Evolutionary conservation across 495 filamentous ascomycete species (phyloP).

Genomic region (Aspergillus bridgeri): DNA sequence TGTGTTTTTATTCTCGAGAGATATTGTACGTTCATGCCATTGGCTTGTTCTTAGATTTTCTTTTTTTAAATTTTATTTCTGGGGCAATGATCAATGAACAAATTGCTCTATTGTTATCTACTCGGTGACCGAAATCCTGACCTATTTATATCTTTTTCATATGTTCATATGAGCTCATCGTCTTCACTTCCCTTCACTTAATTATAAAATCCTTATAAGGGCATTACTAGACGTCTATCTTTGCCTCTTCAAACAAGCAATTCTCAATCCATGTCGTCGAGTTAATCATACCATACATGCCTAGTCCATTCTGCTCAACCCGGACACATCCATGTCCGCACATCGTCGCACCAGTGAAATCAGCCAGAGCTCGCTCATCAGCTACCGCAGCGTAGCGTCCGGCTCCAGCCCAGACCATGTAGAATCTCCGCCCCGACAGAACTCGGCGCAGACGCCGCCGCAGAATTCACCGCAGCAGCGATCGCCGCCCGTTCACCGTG

Average conservation of each 20-base stretch:
- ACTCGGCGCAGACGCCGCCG: neutral
- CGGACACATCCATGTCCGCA: neutral
- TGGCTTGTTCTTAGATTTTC: too few relatives aligned
- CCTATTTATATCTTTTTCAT: neutral
- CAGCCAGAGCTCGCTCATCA: conserved; percentile 10
- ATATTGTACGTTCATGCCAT: neutral
- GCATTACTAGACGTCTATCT: too few relatives aligned
- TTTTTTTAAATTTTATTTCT: neutral
- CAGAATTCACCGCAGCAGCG: neutral
- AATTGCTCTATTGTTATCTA: neutral
- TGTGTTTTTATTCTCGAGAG: neutral
- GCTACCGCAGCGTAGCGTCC: conserved; percentile 7
- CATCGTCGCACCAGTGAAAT: neutral
- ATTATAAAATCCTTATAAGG: too few relatives aligned
- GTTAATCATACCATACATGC: neutral
- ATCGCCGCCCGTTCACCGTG: conserved; percentile 6
- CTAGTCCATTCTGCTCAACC: neutral
- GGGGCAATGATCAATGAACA: neutral
- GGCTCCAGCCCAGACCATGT: neutral
- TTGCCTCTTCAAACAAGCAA: too few relatives aligned
- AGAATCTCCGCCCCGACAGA: neutral
- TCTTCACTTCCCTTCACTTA: neutral
- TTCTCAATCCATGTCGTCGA: neutral
- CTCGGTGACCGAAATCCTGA: neutral
- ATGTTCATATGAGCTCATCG: neutral